Evolutionary conservation across 1,284 basidiomycete genomes (phyloP), one percentile per base, ranked within the genome.

Genomic region (Ganoderma lucidum): DNA sequence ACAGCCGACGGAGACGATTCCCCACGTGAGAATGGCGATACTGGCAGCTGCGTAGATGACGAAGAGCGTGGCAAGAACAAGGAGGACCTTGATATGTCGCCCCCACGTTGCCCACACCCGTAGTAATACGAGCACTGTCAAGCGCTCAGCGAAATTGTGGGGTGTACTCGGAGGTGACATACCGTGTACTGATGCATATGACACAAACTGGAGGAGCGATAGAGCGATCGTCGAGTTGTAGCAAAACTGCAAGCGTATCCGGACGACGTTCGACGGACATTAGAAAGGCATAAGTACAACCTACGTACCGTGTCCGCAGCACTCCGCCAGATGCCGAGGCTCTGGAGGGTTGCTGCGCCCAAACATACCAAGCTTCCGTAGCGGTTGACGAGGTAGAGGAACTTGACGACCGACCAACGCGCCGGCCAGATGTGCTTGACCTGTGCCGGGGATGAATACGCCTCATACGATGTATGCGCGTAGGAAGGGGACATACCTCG

Each of bases 41-140:
- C 67, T 71, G 15, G 68, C 62, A 28, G 14, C 39, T 0, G 68
- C 68, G 53, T 72, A 74, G 6, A 64, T 19, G 19, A 61, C 12
- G 41, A 74, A 74, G 14, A 74, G 39, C 15, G 32, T 15, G 9
- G 45, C 66, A 9, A 74, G 70, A 14, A 70, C 17, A 1, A 58
- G 58, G 23, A 72, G 67, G 48, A 74, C 67, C 48, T 56, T 67
- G 37, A 53, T 35, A 59, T 62, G 67, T 15, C 73, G 55, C 8
- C 67, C 71, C 71, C 73, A 74, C 12, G 68, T 71, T 48, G 73
- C 71, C 73, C 73, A 74, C 14, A 67, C 73, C 12, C 73, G 71
- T 17, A 74, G 44, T 23, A 74, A 55, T 14, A 74, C 69, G n/a
- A 74, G 68, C 1, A 74, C 73, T 74, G 48, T 23, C 48, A 51